Evolutionary conservation across 768 basidiomycete species (phyloP), one percentile per base, ranked within the genome.

Genomic region (Mycena latifolia): DNA sequence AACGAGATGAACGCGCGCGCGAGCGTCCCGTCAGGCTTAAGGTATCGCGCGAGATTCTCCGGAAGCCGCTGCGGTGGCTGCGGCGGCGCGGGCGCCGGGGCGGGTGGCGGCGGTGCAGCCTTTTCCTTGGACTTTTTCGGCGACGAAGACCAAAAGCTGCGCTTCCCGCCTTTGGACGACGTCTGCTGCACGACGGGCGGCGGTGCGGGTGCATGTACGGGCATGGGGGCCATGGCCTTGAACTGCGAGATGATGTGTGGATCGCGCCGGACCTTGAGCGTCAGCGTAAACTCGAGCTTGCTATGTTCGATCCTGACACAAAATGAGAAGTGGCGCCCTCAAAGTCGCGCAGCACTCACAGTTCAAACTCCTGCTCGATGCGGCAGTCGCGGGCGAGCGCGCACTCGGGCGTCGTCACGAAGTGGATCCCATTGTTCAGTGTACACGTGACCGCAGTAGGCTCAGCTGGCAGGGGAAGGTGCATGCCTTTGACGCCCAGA

Each of bases 341-440:
- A n/a, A 15, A 51, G 51, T 11, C 55, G 22, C 50, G 65, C 50
- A 10, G 50, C 8, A 83, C 93, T 54, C 75, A 95, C 94, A 96
- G 80, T 72, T 96, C 95, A 72, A 96, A 96, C 75, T 96, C 95
- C 75, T 95, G 94, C 51, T 93, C 90, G 59, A 96, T 91, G 14
- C 83, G 82, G 56, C 86, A 85, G 51, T 91, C 88, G 45, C 76
- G 73, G 29, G 76, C 81, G 3, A 96, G 76, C n/a, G 82, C 81
- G 58, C 84, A 87, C 72, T 93, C 92, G 1, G 93, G 95, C 10
- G 94, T 98, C 5, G 93, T 94, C 37, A 98, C 96, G 69, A 92
- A 96, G 77, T 98, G 96, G 54, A 98, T 96, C 10, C 96, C 96
- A 72, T 99, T 99, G 78, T 99, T 98, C 66, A 99, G 83, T 0